phyloP scores from a whole-genome alignment of 345 rosid genomes.

The Pistacia integerrima region DNA sequence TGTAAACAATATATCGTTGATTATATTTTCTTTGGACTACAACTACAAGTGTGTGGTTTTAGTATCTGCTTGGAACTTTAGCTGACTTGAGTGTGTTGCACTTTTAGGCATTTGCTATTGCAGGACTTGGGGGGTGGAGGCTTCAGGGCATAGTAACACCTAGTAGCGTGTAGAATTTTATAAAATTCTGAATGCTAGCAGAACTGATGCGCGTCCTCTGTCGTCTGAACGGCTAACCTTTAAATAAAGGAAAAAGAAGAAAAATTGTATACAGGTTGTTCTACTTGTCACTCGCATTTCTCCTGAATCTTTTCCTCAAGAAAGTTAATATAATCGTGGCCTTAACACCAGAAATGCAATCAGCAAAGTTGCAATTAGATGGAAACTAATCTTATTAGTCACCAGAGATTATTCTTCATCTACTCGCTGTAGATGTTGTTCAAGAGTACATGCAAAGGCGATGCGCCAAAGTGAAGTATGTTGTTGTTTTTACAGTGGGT shows the following conservation, averaged over 20 bases:
- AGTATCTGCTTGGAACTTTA: not conserved
- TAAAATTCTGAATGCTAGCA: not conserved
- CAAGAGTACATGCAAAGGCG: not conserved
- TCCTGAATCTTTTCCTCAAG: not conserved
- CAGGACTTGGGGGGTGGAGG: constrained; percentile 96
- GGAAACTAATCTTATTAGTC: not conserved
- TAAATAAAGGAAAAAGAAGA: not conserved
- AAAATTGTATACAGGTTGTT: not conserved
- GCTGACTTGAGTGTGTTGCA: constrained; percentile 19
- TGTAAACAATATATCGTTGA: not conserved
- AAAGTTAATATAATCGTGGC: too few relatives aligned
- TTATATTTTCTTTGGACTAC: not conserved
- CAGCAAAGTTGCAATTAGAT: not conserved
- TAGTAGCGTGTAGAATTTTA: constrained; percentile 24
- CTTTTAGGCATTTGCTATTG: constrained; percentile 72
- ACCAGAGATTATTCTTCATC: not conserved
- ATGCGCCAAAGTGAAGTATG: not conserved
- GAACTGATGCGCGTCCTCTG: not conserved
- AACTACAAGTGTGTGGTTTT: not conserved
- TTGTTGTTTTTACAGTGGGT: not conserved
- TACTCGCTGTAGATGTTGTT: not conserved
- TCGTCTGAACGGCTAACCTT: not conserved
- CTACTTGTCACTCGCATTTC: not conserved
- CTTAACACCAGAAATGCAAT: too few relatives aligned
- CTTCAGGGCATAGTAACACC: constrained; percentile 87